Evolutionary conservation across 2,329 filamentous ascomycete species (phyloP).

Genomic region (Metarhizium album): DNA sequence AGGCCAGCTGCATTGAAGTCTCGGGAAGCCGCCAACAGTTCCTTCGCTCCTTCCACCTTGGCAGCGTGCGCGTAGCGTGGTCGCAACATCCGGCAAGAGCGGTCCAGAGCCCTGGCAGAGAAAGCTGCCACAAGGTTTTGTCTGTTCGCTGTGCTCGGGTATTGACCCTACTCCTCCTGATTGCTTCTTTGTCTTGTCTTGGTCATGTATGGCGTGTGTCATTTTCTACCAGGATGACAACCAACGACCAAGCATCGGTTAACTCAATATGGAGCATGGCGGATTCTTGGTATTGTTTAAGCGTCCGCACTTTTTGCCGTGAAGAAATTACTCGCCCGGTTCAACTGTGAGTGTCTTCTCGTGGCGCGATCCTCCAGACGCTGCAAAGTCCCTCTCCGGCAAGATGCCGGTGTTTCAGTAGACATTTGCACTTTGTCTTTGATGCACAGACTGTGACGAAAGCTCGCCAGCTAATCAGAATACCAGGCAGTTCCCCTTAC

Average conservation of each 20-base stretch:
- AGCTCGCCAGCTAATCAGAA: not conserved
- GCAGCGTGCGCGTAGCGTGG: not conserved
- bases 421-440: not conserved
- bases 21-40: not conserved
- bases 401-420: not conserved
- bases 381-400: not conserved
- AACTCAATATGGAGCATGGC: not conserved
- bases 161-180: not conserved
- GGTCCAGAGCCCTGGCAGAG: not conserved
- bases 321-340: not conserved
- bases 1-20: not conserved
- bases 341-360: not conserved
- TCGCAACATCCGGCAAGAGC: not conserved
- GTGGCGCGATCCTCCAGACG: not conserved
- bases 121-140: not conserved
- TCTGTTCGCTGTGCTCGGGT: not conserved
- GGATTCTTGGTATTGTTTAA: not conserved
- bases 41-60: not conserved
- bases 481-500: not conserved
- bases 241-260: no score
- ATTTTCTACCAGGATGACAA: no score
- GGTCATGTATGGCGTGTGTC: no score
- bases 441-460: not conserved
- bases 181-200: no score
- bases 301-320: not conserved